Base-by-base conservation (phyloP, 805 yeast species). In the Saccharomycopsis synnaedendra region DNA sequence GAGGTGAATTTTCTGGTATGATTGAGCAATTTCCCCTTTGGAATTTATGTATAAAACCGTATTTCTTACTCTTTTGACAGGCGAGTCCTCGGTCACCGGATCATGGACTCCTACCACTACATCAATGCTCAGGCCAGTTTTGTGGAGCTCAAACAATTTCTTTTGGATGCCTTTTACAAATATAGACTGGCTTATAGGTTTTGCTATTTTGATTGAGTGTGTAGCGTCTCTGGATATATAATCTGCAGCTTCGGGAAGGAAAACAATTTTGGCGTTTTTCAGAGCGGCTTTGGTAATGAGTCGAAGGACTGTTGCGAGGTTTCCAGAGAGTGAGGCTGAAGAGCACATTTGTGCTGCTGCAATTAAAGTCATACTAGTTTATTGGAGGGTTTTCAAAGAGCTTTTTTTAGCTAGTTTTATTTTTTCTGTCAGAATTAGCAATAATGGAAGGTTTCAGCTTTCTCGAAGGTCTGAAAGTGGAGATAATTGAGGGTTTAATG, bases 201-300 rank as follows among this genome's bases (percentile, higher is more conserved):
- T 59, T 0, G 82, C 87, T n/a, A 90, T 64, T 31, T 66, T 55
- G 45, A 70, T 68, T 0, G 94, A 80, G 55, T 86, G 89, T 1
- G 57, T 61, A 1, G 89, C 81, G 58, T 77, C 76, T 45, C 76
- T 69, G 4, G 95, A 81, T 38, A 90, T 71, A 61, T 87, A 90
- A 61, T 90, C 97, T 4, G 93, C 74, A 0, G 97, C 97, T 61
- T 90, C 98, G 1, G 97, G 97, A 41, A 90, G 72, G 58, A 93
- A 87, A 4, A 93, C 67, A 3, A 86, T 77, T 53, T 73, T 69
- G 9, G 83, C 88, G 3, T 81, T 74, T 10, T 70, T 60, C 2
- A 64, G 64, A 0, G 82, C 72, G 0, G 97, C 95, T 45, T 69
- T 63, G n/a, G 65, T 60, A 11, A 90, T 78, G 36, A 89, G 67